Evolutionary conservation across 306 rosid genomes (phyloP).

Genomic region (Pachyrhizus erosus): DNA sequence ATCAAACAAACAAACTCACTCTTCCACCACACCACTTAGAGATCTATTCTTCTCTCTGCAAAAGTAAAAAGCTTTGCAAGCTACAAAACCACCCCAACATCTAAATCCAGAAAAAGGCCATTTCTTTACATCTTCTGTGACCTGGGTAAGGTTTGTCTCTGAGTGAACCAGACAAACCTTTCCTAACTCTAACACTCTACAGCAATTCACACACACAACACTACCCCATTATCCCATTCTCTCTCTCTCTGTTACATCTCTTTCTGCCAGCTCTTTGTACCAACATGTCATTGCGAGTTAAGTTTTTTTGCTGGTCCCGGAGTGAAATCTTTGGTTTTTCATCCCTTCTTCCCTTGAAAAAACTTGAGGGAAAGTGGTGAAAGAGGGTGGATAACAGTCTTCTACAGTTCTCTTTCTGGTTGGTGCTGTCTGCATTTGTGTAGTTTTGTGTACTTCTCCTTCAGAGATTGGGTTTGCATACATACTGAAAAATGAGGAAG

Average conservation of each 20-base stretch:
- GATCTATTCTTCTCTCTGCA: slow-evolving; percentile 42
- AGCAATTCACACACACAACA: slow-evolving; percentile 19
- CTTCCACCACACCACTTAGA: slow-evolving; percentile 45
- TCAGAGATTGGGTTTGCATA: slow-evolving; percentile 42
- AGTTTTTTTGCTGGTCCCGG: slow-evolving; percentile 33
- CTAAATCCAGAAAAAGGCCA: slow-evolving; percentile 40
- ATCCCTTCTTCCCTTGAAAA: slow-evolving; percentile 40
- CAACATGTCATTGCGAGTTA: slow-evolving; percentile 42
- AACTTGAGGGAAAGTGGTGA: slow-evolving; percentile 42
- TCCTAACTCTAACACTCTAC: slow-evolving; percentile 49
- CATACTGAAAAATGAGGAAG: slow-evolving; percentile 80
- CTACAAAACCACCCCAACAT: slow-evolving; percentile 36
- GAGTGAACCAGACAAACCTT: slow-evolving; percentile 65
- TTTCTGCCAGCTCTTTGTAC: slow-evolving; percentile 52
- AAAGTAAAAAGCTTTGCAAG: slow-evolving; percentile 45
- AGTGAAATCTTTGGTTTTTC: slow-evolving; percentile 52
- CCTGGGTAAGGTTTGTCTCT: slow-evolving; percentile 53
- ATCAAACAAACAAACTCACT: slow-evolving; percentile 12
- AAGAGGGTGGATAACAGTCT: slow-evolving; percentile 38
- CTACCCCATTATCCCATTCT: slow-evolving; percentile 9
- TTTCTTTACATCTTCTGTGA: slow-evolving; percentile 53
- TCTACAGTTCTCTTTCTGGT: slow-evolving; percentile 25
- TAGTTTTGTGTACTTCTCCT: slow-evolving; percentile 14
- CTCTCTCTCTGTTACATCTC: slow-evolving; percentile 54
- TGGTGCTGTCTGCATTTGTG: slow-evolving; percentile 40